These are phyloP conservation scores for Blastobotrys chiropterorum DNA, from an alignment of 805 yeast genomes.

Conservation along the genomic window DNA sequence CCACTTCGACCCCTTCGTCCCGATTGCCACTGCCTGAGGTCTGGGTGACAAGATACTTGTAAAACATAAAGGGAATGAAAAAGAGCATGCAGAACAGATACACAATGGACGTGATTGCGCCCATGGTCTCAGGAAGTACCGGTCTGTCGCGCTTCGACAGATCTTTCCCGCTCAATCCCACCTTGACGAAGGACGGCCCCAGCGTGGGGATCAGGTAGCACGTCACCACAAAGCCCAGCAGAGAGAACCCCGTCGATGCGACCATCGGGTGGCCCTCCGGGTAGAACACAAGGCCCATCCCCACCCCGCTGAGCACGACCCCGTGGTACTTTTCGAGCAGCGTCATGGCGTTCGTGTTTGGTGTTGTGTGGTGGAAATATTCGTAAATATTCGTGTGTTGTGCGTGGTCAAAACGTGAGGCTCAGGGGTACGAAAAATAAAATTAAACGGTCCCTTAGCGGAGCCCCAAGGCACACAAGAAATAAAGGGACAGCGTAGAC, in stretches of 20 bases:
- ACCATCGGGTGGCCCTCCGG: conserved; percentile 40
- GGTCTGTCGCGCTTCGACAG: conserved; percentile 71
- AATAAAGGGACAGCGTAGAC: no score
- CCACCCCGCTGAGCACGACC: conserved; percentile 8
- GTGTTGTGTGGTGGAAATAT: no score
- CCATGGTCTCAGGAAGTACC: conserved; percentile 82
- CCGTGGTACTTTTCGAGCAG: no score
- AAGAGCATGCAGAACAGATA: conserved; percentile 76
- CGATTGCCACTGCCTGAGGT: conserved; percentile 58
- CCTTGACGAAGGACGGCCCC: conserved; percentile 57
- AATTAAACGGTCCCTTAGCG: no score
- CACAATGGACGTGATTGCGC: conserved; percentile 79
- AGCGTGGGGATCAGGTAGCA: conserved; percentile 60
- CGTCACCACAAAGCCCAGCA: conserved; percentile 60
- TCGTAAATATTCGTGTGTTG: no score
- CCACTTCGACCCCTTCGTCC: conserved; percentile 34
- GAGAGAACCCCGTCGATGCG: conserved; percentile 60
- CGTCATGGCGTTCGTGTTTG: no score
- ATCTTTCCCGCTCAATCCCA: conserved; percentile 85
- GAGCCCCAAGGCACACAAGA: no score
- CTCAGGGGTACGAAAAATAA: no score
- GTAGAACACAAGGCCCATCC: conserved; percentile 20
- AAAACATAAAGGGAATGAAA: conserved; percentile 83
- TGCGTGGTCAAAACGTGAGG: no score
- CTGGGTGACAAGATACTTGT: conserved; percentile 57